Base-by-base conservation (phyloP, 2,329 filamentous ascomycete genomes). In the Ascocoryne sarcoides region DNA sequence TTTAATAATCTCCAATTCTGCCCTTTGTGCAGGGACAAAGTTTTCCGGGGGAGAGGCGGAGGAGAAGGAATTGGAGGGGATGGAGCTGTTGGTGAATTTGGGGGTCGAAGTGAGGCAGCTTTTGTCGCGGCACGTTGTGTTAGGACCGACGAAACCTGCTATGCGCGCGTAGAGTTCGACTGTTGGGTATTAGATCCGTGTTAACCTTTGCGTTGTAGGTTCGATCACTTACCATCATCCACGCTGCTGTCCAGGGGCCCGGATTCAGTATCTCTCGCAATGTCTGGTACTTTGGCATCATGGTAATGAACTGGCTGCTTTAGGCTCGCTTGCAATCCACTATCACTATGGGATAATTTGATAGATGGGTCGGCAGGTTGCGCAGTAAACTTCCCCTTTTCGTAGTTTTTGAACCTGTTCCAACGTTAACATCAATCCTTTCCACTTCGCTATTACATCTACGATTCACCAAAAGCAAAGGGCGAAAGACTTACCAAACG, bases 351-450 rank as follows among this genome's bases (percentile, higher is more conserved):
- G 4, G 16, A 7, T 18, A 21, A 18, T 19, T 8, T 42, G 43
- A 7, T 39, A 32, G 23, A 43, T 28, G 17, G 45, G n/a, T 9
- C 44, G 44, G 3, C 39, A 43, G 16, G 42, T 32, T 21, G 39
- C 36, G 47, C 43, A 8, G 47, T 50, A 28, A 48, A 40, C 29
- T 45, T 45, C 14, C 47, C 50, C 8, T 54, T 47, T 47, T 70
- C 62, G 41, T 67, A 70, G 49, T 65, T 66, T 45, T 63, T 65
- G 57, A 61, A 68, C 65, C 65, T 68, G n/a, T n/a, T n/a, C n/a
- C n/a, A n/a, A n/a, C n/a, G n/a, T n/a, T n/a, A n/a, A n/a, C n/a
- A n/a, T n/a, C n/a, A n/a, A n/a, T n/a, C n/a, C n/a, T n/a, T n/a
- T n/a, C 39, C 23, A 9, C 16, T 29, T 17, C 15, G 19, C 10